Evolutionary conservation across 495 filamentous ascomycete species (phyloP), one percentile per base, ranked within the genome.

Genomic region (Penicillium daleae): DNA sequence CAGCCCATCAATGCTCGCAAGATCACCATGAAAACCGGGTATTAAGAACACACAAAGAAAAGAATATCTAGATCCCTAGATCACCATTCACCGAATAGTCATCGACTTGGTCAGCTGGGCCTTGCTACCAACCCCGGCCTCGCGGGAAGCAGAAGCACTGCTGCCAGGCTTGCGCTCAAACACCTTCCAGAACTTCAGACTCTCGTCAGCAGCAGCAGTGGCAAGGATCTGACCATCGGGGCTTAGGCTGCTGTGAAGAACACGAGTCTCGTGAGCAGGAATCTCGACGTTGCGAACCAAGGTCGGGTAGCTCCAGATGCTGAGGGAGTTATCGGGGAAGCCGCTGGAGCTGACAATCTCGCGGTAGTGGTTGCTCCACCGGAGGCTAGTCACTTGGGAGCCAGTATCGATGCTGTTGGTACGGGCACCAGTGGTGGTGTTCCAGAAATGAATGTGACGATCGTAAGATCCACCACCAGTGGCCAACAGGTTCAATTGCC

Each of bases 401-500:
- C 95, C 96, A 21, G 95, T 97, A 72, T 97, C 94, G 78, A 99
- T 97, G 84, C 91, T 95, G 87, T 99, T 99, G 75, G 94, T 94
- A 57, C 95, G 89, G 27, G 95, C 95, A 60, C 95, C 95, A 8
- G 95, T 96, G 17, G 95, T 98, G 50, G 91, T 92, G 83, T 99
- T 99, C 95, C 95, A 99, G 86, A 98, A 99, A 78, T 98, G 96
- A 74, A 99, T 99, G 79, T 97, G 90, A 65, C 92, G 88, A 73
- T 98, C 95, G 75, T 97, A 95, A 24, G 92, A 95, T 55, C 95
- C 95, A 66, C 96, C 96, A 33, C 96, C 95, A 27, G 96, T 97
- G 42, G 96, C 95, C 17, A 99, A 89, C 15, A 98, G 84, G 83
- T 97, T 98, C 68, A 90, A 83, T 81, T 97, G 96, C 95, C 95